Percentiles rank a stretch among this genome's conserved stretches.
phyloP scores from a whole-genome alignment of 306 rosid species.

The Abrus precatorius region DNA sequence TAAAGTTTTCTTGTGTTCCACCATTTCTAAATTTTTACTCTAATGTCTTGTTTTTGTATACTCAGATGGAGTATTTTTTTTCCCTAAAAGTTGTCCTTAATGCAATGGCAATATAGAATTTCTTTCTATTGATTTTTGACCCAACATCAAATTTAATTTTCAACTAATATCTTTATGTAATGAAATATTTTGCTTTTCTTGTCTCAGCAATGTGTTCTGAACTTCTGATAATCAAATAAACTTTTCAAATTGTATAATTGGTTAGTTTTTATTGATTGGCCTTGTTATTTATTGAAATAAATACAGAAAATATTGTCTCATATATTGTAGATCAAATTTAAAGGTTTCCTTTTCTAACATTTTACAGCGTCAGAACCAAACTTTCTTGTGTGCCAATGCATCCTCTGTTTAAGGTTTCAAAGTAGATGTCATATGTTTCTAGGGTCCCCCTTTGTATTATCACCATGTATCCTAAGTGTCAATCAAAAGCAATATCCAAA shows the following conservation, averaged over 20 bases:
- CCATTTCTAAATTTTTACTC: not conserved
- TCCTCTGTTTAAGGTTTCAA: slow-evolving; percentile 9
- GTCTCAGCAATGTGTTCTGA: not conserved
- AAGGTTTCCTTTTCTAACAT: slow-evolving; percentile 9
- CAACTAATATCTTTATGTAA: slow-evolving; percentile 2
- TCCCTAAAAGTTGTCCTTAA: not conserved
- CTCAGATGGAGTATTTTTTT: not conserved
- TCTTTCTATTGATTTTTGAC: not conserved
- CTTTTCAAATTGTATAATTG: not conserved
- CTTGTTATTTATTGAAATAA: slow-evolving; percentile 18
- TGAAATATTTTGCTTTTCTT: not conserved
- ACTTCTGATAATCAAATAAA: not conserved
- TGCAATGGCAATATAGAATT: not conserved
- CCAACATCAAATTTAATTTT: not conserved
- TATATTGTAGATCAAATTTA: slow-evolving; percentile 8
- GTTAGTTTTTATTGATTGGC: not conserved
- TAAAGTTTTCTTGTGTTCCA: too few relatives aligned
- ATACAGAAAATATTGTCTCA: not conserved
- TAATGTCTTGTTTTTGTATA: not conserved
- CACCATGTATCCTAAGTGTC: not conserved
- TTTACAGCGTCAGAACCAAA: not conserved
- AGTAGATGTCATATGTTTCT: not conserved
- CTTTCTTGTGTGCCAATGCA: not conserved
- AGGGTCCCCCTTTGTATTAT: not conserved
- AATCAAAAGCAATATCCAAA: not conserved